Percentiles rank a stretch among this genome's conserved stretches.
Evolutionary conservation across 176 grass and related monocot species (phyloP).

Genomic region (Ensete ventricosum): DNA sequence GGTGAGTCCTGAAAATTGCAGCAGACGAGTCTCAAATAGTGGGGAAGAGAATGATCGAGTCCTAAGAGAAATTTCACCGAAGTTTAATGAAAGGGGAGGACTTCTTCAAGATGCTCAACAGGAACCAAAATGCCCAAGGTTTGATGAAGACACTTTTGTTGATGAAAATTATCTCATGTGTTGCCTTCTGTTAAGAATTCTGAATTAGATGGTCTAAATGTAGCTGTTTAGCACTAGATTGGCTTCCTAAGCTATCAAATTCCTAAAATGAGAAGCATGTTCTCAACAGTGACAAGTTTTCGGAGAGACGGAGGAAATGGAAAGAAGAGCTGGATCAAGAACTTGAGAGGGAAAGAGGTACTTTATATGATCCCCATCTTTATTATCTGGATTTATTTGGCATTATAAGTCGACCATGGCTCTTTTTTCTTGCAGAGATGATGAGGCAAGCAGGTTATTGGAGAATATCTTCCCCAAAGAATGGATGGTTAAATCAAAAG

Average conservation of each 20-base stretch:
- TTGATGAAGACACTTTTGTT: not conserved
- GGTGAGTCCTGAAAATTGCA: constrained; percentile 47
- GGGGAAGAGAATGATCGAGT: constrained; percentile 40
- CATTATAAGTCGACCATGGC: not conserved
- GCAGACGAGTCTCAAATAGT: constrained; percentile 42
- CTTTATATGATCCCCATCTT: not conserved
- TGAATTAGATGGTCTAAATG: no score
- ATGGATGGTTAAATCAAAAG: constrained; percentile 33
- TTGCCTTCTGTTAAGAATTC: no score
- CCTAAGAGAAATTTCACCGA: constrained; percentile 80
- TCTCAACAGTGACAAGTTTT: constrained; percentile 48
- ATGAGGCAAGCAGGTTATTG: constrained; percentile 52
- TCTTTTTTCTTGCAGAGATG: constrained; percentile 26
- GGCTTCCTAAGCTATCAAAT: not conserved
- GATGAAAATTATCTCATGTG: no score
- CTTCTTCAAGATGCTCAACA: constrained; percentile 39
- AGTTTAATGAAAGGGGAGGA: constrained; percentile 41
- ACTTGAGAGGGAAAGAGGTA: constrained; percentile 91
- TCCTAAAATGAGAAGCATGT: constrained; percentile 11
- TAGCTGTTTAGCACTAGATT: not conserved
- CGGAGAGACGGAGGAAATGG: constrained; percentile 77
- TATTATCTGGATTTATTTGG: not conserved
- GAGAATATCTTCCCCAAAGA: constrained; percentile 55
- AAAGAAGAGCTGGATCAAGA: constrained; percentile 88
- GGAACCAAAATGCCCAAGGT: constrained; percentile 54